phyloP scores from a whole-genome alignment of 2,329 filamentous ascomycete species.

The Lasiodiplodia theobromae region DNA sequence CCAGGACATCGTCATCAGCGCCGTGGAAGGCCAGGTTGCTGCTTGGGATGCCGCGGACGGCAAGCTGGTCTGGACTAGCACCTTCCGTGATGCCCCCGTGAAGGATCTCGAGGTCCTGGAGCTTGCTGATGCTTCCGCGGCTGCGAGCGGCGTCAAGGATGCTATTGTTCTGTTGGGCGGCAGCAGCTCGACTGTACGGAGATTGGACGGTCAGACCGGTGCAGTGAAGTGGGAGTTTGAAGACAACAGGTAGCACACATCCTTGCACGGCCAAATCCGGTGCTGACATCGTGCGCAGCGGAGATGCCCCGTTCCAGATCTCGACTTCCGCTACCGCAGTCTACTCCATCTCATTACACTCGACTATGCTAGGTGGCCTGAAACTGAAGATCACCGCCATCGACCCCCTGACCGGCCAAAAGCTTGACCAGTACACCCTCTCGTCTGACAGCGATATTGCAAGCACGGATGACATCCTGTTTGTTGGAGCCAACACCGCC shows the following conservation, averaged over 20 bases:
- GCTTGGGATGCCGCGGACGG: slow-evolving; percentile 87
- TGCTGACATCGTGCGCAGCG: slow-evolving; percentile 53
- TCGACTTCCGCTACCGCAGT: slow-evolving; percentile 72
- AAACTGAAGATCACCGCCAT: slow-evolving; percentile 78
- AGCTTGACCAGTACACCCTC: slow-evolving; percentile 73
- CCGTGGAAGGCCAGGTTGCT: slow-evolving; percentile 72
- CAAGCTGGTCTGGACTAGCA: slow-evolving; percentile 75
- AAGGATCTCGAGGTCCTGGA: slow-evolving; percentile 80
- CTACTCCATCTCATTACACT: slow-evolving; percentile 79
- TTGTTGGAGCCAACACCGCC: slow-evolving; percentile 78
- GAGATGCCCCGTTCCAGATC: slow-evolving; percentile 77
- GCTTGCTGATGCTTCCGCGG: slow-evolving; percentile 64
- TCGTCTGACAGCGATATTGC: slow-evolving; percentile 77
- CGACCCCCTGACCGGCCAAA: slow-evolving; percentile 75
- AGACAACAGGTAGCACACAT: slow-evolving; percentile 60
- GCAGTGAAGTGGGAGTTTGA: slow-evolving; percentile 79
- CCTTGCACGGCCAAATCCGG: not conserved
- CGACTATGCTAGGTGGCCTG: slow-evolving; percentile 69
- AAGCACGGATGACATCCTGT: slow-evolving; percentile 69
- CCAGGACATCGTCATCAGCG: slow-evolving; percentile 78
- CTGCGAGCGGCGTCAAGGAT: slow-evolving; percentile 63
- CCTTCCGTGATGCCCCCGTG: slow-evolving; percentile 63
- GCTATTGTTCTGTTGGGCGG: slow-evolving; percentile 72
- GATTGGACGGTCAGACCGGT: slow-evolving; percentile 76
- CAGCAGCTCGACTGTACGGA: slow-evolving; percentile 66